Base-by-base conservation (phyloP, 164 flowering plant species). In the Echeveria elegans region DNA sequence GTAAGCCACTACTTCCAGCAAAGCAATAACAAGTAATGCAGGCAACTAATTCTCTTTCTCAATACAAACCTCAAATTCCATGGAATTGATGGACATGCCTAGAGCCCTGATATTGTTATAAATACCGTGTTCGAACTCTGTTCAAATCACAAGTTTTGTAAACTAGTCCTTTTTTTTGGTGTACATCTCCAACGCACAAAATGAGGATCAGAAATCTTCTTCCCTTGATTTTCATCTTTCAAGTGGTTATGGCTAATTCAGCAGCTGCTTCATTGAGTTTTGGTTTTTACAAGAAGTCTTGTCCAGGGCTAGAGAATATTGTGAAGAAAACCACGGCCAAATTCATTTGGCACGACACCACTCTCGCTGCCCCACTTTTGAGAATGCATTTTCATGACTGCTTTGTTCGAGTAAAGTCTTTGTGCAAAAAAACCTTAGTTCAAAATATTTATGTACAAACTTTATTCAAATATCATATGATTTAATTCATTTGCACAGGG, bases 311-410 rank as follows among this genome's bases (percentile, higher is more conserved):
- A 43, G 47, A 43, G 19, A 11, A 4, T 43, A 43, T 43, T 12
- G 47, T 61, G 0, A 61, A 61, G 18, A 28, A 43, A 43, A 16
- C 16, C 18, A 43, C 47, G 3, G 47, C 47, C 15, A 43, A 43
- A 12, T 43, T 43, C 38, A 61, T 61, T 29, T 29, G 18, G 21
- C 37, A 28, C 30, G 37, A 31, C 32, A 31, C 64, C 29, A 61
- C 64, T 61, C 64, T 61, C 10, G 64, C 64, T 29, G 64, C 64
- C 18, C 64, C 64, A 29, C 21, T 61, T 15, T 9, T 61, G 37
- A 61, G 64, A 61, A 29, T 61, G 64, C 64, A 61, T 28, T 61
- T 61, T 30, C 62, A 61, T 15, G 38, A 61, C 21, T 61, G 64
- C 36, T 61, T 61, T 15, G 64, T 61, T 61, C 32, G 64, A 21